Percentiles rank a stretch among this genome's conserved stretches.
Conservation (phyloP, 139 green algal genomes). For the Desmodesmus armatus region DNA sequence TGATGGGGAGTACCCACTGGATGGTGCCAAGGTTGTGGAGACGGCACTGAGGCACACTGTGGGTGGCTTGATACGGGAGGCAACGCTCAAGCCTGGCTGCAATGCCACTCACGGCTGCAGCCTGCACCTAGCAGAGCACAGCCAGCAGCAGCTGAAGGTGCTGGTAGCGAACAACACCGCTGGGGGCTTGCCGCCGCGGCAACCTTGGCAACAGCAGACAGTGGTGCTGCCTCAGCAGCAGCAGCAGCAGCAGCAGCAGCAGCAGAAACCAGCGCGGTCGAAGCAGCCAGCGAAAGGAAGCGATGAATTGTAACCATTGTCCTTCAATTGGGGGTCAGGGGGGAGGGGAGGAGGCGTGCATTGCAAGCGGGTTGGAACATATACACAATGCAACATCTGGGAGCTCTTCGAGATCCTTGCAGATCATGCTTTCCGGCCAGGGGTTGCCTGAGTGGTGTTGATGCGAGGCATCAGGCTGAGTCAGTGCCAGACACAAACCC, state of each 20-base stretch:
- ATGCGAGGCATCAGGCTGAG: too few relatives aligned
- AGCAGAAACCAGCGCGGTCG: neutral
- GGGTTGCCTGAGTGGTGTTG: too few relatives aligned
- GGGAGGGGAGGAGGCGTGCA: too few relatives aligned
- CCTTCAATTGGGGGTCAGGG: too few relatives aligned
- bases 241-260: neutral
- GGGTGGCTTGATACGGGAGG: constrained; percentile 56
- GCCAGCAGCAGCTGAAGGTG: neutral
- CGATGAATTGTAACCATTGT: neutral
- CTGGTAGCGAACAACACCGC: neutral
- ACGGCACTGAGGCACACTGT: constrained; percentile 69
- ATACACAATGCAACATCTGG: too few relatives aligned
- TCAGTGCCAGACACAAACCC: too few relatives aligned
- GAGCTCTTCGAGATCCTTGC: too few relatives aligned
- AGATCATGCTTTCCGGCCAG: too few relatives aligned
- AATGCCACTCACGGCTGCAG: neutral
- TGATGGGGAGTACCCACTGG: constrained; percentile 73
- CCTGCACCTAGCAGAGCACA: neutral
- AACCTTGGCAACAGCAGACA: neutral
- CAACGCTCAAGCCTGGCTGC: constrained; percentile 15
- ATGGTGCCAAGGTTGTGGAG: constrained; percentile 78
- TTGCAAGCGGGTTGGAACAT: too few relatives aligned
- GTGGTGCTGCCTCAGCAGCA: neutral
- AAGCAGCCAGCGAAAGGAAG: neutral
- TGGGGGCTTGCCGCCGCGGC: neutral